phyloP scores from a whole-genome alignment of 2,329 filamentous ascomycete genomes.

The Alternaria triticimaculans region DNA sequence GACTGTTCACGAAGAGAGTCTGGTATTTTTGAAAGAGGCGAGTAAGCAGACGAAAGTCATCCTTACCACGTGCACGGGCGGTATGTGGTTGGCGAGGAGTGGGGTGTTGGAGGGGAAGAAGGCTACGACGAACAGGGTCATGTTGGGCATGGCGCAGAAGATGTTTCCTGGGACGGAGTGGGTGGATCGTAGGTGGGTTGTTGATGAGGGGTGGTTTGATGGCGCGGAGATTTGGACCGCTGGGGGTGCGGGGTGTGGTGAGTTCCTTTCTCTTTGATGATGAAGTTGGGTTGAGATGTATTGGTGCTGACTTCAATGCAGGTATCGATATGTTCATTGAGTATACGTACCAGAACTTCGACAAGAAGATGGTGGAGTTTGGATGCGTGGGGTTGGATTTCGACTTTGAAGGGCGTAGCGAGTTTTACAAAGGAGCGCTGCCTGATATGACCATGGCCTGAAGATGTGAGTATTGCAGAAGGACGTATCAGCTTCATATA shows the following conservation, averaged over 20 bases:
- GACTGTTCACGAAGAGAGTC: slow-evolving; percentile 42
- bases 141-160: slow-evolving; percentile 34
- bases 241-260: slow-evolving; percentile 49
- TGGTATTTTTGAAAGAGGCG: slow-evolving; percentile 48
- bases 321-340: slow-evolving; percentile 36
- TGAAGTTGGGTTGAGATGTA: background rate
- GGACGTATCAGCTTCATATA: background rate
- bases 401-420: slow-evolving; percentile 25
- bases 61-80: slow-evolving; percentile 50
- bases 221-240: slow-evolving; percentile 50
- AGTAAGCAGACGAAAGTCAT: slow-evolving; percentile 45
- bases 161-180: slow-evolving; percentile 47
- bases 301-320: slow-evolving; percentile 10
- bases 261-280: slow-evolving; percentile 4
- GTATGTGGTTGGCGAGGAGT: slow-evolving; percentile 49
- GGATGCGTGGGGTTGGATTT: slow-evolving; percentile 17
- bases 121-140: slow-evolving; percentile 49
- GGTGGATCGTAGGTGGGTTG: slow-evolving; percentile 50
- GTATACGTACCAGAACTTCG: slow-evolving; percentile 27
- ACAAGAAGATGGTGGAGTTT: slow-evolving; percentile 23
- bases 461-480: accelerated
- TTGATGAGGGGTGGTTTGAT: slow-evolving; percentile 35
- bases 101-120: slow-evolving; percentile 50
- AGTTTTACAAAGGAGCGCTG: slow-evolving; percentile 17
- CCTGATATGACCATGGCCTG: background rate